Conservation (phyloP, 768 basidiomycete genomes). For the Tricholoma terreum region DNA sequence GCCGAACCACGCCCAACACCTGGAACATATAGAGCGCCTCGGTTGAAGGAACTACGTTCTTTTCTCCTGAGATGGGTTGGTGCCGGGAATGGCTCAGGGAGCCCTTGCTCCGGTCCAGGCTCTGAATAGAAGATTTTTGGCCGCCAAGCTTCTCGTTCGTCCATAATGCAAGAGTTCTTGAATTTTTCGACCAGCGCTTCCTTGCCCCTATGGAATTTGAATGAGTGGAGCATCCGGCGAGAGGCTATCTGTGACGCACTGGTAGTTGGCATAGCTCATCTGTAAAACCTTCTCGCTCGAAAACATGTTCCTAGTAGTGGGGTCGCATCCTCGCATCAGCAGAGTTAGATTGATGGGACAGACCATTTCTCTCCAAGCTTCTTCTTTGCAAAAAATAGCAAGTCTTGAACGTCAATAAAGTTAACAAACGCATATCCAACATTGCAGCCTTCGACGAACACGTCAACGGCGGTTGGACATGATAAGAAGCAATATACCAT, state of each 20-base stretch:
- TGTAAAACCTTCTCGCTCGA: slow-evolving; percentile 88
- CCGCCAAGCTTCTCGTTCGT: slow-evolving; percentile 77
- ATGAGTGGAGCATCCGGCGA: background rate
- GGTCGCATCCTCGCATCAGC: slow-evolving; percentile 4
- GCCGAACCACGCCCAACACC: slow-evolving; percentile 14
- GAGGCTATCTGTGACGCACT: slow-evolving; percentile 49
- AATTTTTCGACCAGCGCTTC: slow-evolving; percentile 90
- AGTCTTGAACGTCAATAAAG: slow-evolving; percentile 76
- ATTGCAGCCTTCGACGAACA: slow-evolving; percentile 54
- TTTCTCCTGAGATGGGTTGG: slow-evolving; percentile 80
- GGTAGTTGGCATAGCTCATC: slow-evolving; percentile 91
- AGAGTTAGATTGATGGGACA: slow-evolving; percentile 2
- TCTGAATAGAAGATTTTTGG: slow-evolving; percentile 83
- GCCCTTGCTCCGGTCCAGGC: slow-evolving; percentile 65
- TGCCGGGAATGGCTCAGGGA: slow-evolving; percentile 77
- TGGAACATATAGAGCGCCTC: slow-evolving; percentile 63
- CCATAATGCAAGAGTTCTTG: slow-evolving; percentile 89
- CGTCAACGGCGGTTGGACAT: slow-evolving; percentile 2
- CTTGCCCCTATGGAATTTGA: slow-evolving; percentile 60
- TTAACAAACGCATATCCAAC: slow-evolving; percentile 89
- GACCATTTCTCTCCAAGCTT: slow-evolving; percentile 82
- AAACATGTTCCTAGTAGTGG: slow-evolving; percentile 74
- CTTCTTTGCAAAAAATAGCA: slow-evolving; percentile 70
- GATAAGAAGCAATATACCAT: slow-evolving; percentile 44
- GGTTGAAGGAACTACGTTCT: slow-evolving; percentile 78